Conservation (phyloP, 2,329 filamentous ascomycete species). For the Aspergillus pseudoviridinutans region DNA sequence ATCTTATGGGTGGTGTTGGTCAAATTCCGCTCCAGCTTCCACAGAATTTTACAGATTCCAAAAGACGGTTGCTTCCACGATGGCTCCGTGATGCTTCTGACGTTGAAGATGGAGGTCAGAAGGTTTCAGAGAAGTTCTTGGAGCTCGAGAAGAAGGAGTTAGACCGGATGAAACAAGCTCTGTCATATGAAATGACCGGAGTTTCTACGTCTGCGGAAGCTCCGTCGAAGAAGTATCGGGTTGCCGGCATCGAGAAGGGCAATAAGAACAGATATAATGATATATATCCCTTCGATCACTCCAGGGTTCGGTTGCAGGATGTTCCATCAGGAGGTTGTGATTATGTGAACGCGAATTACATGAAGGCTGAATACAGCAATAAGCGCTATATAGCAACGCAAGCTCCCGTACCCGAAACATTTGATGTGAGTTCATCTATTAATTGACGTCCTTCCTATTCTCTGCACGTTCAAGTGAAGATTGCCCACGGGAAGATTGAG, state of each 20-base stretch:
- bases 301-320: slow-evolving; percentile 73
- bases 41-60: slow-evolving; percentile 44
- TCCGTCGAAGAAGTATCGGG: slow-evolving; percentile 55
- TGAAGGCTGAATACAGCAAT: slow-evolving; percentile 74
- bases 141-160: slow-evolving; percentile 81
- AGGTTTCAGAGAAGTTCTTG: slow-evolving; percentile 78
- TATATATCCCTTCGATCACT: slow-evolving; percentile 93
- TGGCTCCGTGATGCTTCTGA: slow-evolving; percentile 74
- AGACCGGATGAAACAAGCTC: slow-evolving; percentile 82
- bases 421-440: slow-evolving; percentile 60
- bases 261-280: slow-evolving; percentile 97
- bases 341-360: slow-evolving; percentile 90
- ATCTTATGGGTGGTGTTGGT: slow-evolving; percentile 87
- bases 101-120: slow-evolving; percentile 68
- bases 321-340: slow-evolving; percentile 70
- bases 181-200: slow-evolving; percentile 59
- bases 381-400: slow-evolving; percentile 96
- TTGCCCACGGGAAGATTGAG: neutral
- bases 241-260: slow-evolving; percentile 92
- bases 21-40: slow-evolving; percentile 65
- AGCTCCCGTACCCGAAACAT: slow-evolving; percentile 86
- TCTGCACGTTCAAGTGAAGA: neutral
- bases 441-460: neutral
- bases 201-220: slow-evolving; percentile 42
- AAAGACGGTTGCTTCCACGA: slow-evolving; percentile 57